Evolutionary conservation across 495 filamentous ascomycete genomes (phyloP), one percentile per base, ranked within the genome.

Genomic region (Podospora pseudoanserina): DNA sequence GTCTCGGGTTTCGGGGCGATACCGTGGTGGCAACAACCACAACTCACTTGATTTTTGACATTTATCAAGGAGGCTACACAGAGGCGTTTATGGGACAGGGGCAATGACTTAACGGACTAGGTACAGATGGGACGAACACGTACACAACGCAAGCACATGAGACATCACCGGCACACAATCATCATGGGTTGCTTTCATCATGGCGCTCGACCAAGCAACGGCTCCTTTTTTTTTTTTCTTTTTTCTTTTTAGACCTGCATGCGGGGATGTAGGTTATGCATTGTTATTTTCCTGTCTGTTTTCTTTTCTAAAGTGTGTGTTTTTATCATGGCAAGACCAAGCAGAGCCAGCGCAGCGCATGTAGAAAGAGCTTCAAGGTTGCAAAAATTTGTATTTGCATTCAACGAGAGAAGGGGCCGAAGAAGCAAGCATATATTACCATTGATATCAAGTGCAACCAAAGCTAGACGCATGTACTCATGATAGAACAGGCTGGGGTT

Each of bases 1-100:
- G n/a, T 63, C 9, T 11, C 27, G 19, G 32, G 19, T 63, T 32
- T 5, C 13, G 56, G 19, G 56, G 3, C 15, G 30, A 30, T 63
- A 39, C 44, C 15, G 7, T 63, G 32, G 7, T 63, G 32, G 19
- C 56, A 11, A 16, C 39, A 49, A 49, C 39, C 39, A 49, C 39
- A 49, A 49, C 39, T 49, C 34, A 34, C 39, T 27, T 63, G 61
- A 13, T 49, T 19, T 67, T 64, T 65, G 65, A 59, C 56, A 67
- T 30, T 67, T 64, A 53, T 19, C 32, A 27, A 5, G 55, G 9
- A 18, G 18, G 53, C 26, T 30, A 55, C 27, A 28, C 30, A 65
- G 0, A n/a, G 32, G 7, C 53, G 49, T 53, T 65, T 18, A 13
- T 13, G 39, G 39, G 9, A 49, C 2, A 1, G 39, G 39, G 39